These are phyloP conservation scores for Chaetomidium leptoderma DNA, from an alignment of 495 filamentous ascomycete genomes.

Conservation along the genomic window DNA sequence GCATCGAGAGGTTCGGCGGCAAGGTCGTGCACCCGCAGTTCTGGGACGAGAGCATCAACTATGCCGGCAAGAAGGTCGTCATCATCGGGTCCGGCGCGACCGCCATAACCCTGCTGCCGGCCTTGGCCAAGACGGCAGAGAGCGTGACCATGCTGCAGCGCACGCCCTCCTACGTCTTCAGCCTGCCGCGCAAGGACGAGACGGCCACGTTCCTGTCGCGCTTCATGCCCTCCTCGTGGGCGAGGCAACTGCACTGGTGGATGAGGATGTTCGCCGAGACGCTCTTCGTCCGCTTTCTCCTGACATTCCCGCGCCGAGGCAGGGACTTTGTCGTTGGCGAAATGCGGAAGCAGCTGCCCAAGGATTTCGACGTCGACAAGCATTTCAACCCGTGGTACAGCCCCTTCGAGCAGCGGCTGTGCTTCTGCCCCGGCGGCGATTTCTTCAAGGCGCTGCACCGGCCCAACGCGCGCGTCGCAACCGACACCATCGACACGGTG, in stretches of 20 bases:
- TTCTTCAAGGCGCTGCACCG: constrained; percentile 60
- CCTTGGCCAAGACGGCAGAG: constrained; percentile 44
- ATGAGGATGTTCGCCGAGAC: constrained; percentile 29
- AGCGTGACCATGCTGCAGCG: constrained; percentile 57
- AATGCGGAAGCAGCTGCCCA: constrained; percentile 50
- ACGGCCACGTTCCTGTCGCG: constrained; percentile 25
- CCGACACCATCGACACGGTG: constrained; percentile 63
- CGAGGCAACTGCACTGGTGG: constrained; percentile 35
- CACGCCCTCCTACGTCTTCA: constrained; percentile 54
- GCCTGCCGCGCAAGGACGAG: constrained; percentile 42
- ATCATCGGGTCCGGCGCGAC: constrained; percentile 58
- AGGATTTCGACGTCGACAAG: constrained; percentile 52
- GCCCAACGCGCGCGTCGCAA: constrained; percentile 59
- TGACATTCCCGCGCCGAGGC: constrained; percentile 50
- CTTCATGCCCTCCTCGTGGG: constrained; percentile 42
- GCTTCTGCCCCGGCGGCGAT: constrained; percentile 66
- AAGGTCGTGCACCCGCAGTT: constrained; percentile 58
- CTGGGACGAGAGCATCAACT: constrained; percentile 53
- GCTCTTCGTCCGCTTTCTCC: constrained; percentile 26
- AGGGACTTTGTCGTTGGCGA: constrained; percentile 42
- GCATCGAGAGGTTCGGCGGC: constrained; percentile 55
- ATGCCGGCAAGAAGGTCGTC: constrained; percentile 47
- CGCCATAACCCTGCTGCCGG: constrained; percentile 52
- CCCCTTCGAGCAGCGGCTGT: constrained; percentile 72
- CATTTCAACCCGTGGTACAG: constrained; percentile 70